Conservation (phyloP, 208 protist species). For the Leishmania mexicana region DNA sequence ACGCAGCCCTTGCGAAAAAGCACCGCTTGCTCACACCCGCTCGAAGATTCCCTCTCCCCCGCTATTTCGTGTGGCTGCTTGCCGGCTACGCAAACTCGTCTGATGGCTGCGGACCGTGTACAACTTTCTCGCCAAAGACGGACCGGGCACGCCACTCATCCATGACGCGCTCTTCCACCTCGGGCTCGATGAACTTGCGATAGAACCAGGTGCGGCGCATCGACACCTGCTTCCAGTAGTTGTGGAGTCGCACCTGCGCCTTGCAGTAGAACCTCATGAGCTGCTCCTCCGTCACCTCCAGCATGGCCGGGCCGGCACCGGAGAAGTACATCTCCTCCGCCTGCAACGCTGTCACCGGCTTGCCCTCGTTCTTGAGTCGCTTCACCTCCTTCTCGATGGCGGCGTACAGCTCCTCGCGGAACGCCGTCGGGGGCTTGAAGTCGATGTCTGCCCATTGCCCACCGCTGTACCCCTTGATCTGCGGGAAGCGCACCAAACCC, state of each 20-base stretch:
- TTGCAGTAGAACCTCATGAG: constrained; percentile 69
- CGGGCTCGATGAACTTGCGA: constrained; percentile 75
- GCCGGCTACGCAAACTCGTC: constrained; percentile 33
- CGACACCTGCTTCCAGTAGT: constrained; percentile 89
- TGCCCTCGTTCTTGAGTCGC: constrained; percentile 45
- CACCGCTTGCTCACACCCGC: background rate
- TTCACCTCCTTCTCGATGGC: constrained; percentile 66
- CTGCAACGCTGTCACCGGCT: constrained; percentile 78
- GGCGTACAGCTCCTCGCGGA: constrained; percentile 72
- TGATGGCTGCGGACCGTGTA: constrained; percentile 55
- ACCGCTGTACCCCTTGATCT: constrained; percentile 82
- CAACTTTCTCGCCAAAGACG: constrained; percentile 74
- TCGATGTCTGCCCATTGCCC: constrained; percentile 86
- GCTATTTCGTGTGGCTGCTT: background rate
- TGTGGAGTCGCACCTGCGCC: constrained; percentile 81
- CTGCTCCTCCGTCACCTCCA: constrained; percentile 76
- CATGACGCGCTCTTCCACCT: constrained; percentile 56
- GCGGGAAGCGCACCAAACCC: constrained; percentile 80
- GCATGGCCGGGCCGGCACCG: constrained; percentile 71
- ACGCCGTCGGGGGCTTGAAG: constrained; percentile 79
- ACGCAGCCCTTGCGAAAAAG: background rate
- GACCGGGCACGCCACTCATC: constrained; percentile 71
- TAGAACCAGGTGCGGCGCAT: constrained; percentile 84
- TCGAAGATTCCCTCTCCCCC: background rate
- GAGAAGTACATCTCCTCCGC: constrained; percentile 91